Conservation (phyloP, 805 yeast genomes). For the Alloascoidea hylecoeti region DNA sequence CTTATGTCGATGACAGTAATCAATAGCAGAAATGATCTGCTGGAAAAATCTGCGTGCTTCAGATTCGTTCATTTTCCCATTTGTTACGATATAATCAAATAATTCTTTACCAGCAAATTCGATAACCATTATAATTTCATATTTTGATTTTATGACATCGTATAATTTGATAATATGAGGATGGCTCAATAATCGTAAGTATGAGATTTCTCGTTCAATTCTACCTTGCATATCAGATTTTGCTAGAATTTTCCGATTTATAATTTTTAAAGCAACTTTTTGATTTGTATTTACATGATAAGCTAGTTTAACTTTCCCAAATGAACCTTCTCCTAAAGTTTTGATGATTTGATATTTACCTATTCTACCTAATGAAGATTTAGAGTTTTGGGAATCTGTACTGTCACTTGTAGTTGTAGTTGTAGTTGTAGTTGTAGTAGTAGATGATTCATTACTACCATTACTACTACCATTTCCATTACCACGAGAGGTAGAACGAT, state of each 20-base stretch:
- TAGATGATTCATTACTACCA: too few species aligned
- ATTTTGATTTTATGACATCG: constrained; percentile 90
- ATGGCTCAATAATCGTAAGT: constrained; percentile 75
- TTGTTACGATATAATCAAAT: constrained; percentile 88
- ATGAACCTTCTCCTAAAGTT: constrained; percentile 92
- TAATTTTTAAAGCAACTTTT: constrained; percentile 84
- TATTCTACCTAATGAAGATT: constrained; percentile 28
- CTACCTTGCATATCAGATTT: constrained; percentile 96
- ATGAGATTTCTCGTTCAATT: constrained; percentile 87
- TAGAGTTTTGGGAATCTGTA: background rate
- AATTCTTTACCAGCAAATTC: constrained; percentile 95
- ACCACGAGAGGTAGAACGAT: too few species aligned
- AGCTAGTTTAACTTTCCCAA: constrained; percentile 90
- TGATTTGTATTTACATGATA: constrained; percentile 80
- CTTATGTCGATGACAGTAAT: constrained; percentile 91
- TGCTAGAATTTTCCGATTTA: constrained; percentile 82
- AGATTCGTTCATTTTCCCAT: constrained; percentile 83
- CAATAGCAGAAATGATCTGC: constrained; percentile 93
- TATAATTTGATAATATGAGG: constrained; percentile 93
- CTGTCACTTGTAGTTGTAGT: background rate
- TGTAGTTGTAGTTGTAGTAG: too few species aligned
- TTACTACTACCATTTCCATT: too few species aligned
- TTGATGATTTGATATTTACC: constrained; percentile 91
- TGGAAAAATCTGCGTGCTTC: constrained; percentile 92
- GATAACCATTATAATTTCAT: constrained; percentile 93